Evolutionary conservation across 441 rosid genomes (phyloP).

Genomic region (Cnidoscolus chayamansa): DNA sequence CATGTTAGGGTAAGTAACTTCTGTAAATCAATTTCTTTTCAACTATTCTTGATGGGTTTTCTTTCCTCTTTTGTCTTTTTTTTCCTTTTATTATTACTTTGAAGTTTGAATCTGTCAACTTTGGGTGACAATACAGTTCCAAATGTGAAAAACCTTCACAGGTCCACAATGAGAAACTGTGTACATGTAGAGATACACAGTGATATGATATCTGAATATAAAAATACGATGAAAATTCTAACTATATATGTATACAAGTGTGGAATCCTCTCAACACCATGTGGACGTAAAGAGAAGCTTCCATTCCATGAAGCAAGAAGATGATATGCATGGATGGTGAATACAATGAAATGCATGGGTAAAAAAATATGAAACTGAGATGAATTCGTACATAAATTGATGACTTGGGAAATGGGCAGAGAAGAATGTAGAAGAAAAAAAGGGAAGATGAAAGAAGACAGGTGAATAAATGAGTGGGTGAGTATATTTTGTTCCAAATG

Average conservation of each 20-base stretch:
- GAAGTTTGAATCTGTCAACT: neutral
- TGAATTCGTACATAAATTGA: no score
- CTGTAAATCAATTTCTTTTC: constrained; percentile 26
- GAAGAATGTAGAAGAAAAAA: constrained; percentile 5
- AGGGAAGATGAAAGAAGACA: constrained; percentile 10
- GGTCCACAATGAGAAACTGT: no score
- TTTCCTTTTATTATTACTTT: no score
- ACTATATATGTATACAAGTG: no score
- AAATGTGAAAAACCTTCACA: neutral
- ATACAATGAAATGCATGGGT: neutral
- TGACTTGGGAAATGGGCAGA: no score
- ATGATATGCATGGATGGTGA: neutral
- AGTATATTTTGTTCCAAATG: constrained; percentile 38
- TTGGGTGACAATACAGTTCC: neutral
- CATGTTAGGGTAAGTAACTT: constrained; percentile 26
- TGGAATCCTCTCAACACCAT: no score
- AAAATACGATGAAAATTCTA: no score
- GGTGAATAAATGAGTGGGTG: constrained; percentile 1
- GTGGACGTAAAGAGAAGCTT: neutral
- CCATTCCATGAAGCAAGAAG: neutral
- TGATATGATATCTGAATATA: no score
- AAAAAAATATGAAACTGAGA: no score
- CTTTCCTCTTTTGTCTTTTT: neutral
- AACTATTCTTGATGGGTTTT: constrained; percentile 13
- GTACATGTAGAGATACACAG: no score